phyloP scores from a whole-genome alignment of 768 basidiomycete genomes.

The Dioszegia aurantiaca region DNA sequence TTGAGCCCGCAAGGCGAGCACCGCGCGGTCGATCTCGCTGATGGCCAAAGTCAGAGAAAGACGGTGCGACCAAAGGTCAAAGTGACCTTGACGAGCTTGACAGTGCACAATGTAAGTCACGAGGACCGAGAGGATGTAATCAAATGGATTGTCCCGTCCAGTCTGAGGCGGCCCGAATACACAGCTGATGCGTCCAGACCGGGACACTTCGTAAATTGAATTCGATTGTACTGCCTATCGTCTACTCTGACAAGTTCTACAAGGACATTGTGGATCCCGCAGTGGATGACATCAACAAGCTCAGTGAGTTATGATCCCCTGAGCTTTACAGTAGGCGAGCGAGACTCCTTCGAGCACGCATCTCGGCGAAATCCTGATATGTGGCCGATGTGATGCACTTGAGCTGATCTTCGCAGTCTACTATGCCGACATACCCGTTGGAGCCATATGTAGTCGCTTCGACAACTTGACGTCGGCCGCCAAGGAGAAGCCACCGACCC shows the following conservation, averaged over 20 bases:
- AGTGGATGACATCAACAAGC: constrained; percentile 50
- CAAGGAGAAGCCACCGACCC: constrained; percentile 39
- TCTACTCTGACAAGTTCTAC: constrained; percentile 50
- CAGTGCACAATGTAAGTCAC: constrained; percentile 44
- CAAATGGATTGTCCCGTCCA: too few species aligned
- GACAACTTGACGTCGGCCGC: constrained; percentile 35
- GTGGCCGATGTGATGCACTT: not conserved
- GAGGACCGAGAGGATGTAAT: too few species aligned
- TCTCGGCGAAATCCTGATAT: not conserved
- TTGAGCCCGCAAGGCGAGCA: constrained; percentile 37
- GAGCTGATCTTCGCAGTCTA: constrained; percentile 36
- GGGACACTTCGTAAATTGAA: constrained; percentile 48
- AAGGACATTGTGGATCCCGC: constrained; percentile 43
- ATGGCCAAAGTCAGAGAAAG: constrained; percentile 23
- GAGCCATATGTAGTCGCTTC: constrained; percentile 45
- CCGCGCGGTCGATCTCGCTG: constrained; percentile 24
- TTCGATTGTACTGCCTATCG: constrained; percentile 46
- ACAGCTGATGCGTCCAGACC: constrained; percentile 19
- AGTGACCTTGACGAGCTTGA: constrained; percentile 50
- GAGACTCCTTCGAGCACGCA: not conserved
- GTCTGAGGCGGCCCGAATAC: too few species aligned
- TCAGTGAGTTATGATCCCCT: constrained; percentile 30
- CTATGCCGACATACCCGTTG: constrained; percentile 51
- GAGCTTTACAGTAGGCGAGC: too few species aligned
- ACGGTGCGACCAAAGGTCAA: constrained; percentile 41